Evolutionary conservation across 2,329 filamentous ascomycete genomes (phyloP), one percentile per base, ranked within the genome.

Genomic region (Alternaria dauci): DNA sequence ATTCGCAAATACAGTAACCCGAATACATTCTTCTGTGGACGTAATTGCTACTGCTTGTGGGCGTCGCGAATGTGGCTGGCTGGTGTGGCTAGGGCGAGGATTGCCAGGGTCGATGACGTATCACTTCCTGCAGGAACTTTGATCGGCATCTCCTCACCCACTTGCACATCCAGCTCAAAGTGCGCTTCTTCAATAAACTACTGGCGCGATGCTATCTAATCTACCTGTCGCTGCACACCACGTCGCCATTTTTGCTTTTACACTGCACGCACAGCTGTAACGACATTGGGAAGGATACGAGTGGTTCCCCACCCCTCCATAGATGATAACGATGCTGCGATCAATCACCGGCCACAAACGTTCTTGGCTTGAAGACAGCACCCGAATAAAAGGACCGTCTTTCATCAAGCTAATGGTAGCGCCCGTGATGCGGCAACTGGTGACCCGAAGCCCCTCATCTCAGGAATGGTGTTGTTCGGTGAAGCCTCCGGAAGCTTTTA

Each of bases 1-100:
- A 39, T 68, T 66, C 23, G 71, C 69, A 44, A 61, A 62, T 14
- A 71, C 69, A 2, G 66, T 67, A 5, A 74, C 57, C 41, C 70
- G 67, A 50, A 72, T 57, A 4, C 71, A 56, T 7, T 56, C 32
- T 50, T 38, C 32, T 16, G 46, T 36, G 14, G 46, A 36, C 46
- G 36, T 46, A 5, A 4, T 54, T 43, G 39, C 6, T 54, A n/a
- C 38, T 28, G 39, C 23, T 26, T 18, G 39, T 11, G 28, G 28
- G 6, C 25, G 42, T 54, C 12, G 18, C 18, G 8, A 30, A 39
- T 52, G 34, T 6, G 54, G 46, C 28, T 23, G 20, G 20, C 44
- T 50, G 16, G 25, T 28, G 14, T 36, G 30, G 46, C 30, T 50
- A n/a, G 12, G 8, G 12, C 4, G 46, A 50, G 5, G 20, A 50